Evolutionary conservation across 1,284 basidiomycete species (phyloP), one percentile per base, ranked within the genome.

Genomic region (Ustilago trichophora): DNA sequence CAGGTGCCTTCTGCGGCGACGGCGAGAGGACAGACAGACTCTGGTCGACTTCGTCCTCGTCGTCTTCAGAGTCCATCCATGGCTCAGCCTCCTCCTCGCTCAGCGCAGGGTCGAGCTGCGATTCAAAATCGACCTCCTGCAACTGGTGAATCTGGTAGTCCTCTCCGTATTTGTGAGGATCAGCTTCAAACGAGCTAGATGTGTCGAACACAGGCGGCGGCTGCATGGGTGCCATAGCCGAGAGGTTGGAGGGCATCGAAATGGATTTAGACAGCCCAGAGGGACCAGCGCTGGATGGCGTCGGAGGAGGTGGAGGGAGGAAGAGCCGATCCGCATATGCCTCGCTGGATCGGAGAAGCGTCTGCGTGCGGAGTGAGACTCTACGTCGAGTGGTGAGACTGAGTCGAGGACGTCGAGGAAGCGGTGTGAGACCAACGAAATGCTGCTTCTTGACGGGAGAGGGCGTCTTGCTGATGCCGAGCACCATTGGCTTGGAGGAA

Each of bases 1-100:
- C 37, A 7, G 46, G 41, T 13, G 54, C 24, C 24, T 46, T 53
- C 29, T 27, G 35, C 22, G 52, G 45, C 12, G 57, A 49, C 4
- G 48, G 53, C 19, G 52, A 53, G 35, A 49, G 36, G 18, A 56
- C 29, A 13, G 58, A 62, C 18, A 70, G 46, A 29, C 67, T 70
- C 16, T 64, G 51, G 36, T 70, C 67, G 13, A 70, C 62, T 54
- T 65, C 60, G 33, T 65, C 67, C 32, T 70, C 67, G 32, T 70
- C 66, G 0, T 69, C 62, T 2, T 62, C 58, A 6, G 36, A 36
- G 32, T 51, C 58, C 19, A 43, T 49, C 50, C 60, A 64, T 11
- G 34, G 16, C 22, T 55, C 44, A 3, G 19, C 43, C 22, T 47
- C 48, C 35, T 53, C 62, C 18, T 51, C 38, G 31, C 35, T 45